Percentiles rank a stretch among this genome's conserved stretches.
Evolutionary conservation across 805 yeast species (phyloP).

Genomic region (Candida yuanshanica): DNA sequence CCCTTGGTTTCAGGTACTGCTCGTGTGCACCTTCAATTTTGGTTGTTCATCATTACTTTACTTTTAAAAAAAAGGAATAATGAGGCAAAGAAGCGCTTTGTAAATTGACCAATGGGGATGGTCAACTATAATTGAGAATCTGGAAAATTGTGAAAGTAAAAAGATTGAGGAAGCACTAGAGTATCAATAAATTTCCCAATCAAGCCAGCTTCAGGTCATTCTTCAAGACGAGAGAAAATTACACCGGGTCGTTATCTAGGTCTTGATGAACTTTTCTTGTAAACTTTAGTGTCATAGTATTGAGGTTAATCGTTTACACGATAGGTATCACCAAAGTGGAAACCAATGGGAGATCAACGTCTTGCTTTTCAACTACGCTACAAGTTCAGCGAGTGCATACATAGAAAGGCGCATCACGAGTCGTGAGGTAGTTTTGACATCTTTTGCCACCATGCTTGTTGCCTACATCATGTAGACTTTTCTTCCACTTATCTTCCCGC

Average conservation of each 20-base stretch:
- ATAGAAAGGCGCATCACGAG: slow-evolving; percentile 28
- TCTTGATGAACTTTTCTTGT: slow-evolving; percentile 42
- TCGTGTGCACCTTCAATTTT: neutral
- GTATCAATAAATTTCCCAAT: slow-evolving; percentile 31
- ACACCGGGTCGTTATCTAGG: slow-evolving; percentile 29
- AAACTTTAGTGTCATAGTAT: slow-evolving; percentile 49
- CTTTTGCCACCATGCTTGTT: slow-evolving; percentile 32
- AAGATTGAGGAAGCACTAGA: slow-evolving; percentile 36
- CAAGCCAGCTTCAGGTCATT: slow-evolving; percentile 34
- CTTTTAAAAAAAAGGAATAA: too few relatives aligned
- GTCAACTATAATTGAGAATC: slow-evolving; percentile 11
- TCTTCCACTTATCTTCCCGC: slow-evolving; percentile 43
- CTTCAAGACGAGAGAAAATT: slow-evolving; percentile 31
- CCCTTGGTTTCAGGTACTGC: slow-evolving; percentile 2
- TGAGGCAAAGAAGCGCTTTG: too few relatives aligned
- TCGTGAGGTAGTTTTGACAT: slow-evolving; percentile 30
- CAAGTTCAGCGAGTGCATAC: slow-evolving; percentile 26
- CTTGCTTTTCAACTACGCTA: slow-evolving; percentile 39
- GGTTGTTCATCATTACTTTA: neutral
- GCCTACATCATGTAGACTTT: slow-evolving; percentile 39
- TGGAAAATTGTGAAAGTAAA: slow-evolving; percentile 30
- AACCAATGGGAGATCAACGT: slow-evolving; percentile 47
- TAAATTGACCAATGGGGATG: slow-evolving; percentile 28
- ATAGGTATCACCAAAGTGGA: slow-evolving; percentile 41
- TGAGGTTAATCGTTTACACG: slow-evolving; percentile 40